Evolutionary conservation across 176 grass and related monocot genomes (phyloP).

Genomic region (Musa troglodytarum): DNA sequence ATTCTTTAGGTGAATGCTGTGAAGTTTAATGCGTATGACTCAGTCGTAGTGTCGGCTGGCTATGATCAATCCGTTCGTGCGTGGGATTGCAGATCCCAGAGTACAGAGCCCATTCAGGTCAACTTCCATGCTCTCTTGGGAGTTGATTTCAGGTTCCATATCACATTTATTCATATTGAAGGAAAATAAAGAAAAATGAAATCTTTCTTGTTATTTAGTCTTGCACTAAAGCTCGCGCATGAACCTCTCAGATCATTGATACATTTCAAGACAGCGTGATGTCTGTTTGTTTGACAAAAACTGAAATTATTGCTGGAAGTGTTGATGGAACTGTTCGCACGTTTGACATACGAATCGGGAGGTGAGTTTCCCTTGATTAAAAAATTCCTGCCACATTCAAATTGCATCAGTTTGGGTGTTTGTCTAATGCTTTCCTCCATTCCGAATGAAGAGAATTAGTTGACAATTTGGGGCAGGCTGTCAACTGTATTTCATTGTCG

Average conservation of each 20-base stretch:
- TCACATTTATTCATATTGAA: conserved; percentile 2
- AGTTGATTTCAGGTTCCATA: not conserved
- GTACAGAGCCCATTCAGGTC: conserved; percentile 86
- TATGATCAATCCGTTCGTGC: conserved; percentile 75
- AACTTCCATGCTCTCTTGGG: conserved; percentile 6
- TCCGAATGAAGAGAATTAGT: conserved; percentile 57
- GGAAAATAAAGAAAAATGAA: not conserved
- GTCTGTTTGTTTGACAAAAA: conserved; percentile 75
- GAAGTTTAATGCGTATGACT: conserved; percentile 79
- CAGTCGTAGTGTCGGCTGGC: conserved; percentile 78
- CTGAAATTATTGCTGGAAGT: conserved; percentile 96
- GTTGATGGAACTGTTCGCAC: conserved; percentile 82
- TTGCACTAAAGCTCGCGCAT: conserved; percentile 17
- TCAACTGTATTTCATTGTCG: conserved; percentile 88
- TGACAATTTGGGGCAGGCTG: conserved; percentile 68
- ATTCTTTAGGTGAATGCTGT: conserved; percentile 69
- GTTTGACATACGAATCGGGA: conserved; percentile 94
- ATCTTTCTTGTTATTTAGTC: not conserved
- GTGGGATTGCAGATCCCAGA: conserved; percentile 95
- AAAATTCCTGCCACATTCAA: not conserved
- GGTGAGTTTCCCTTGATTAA: conserved; percentile 34
- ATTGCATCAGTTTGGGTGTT: conserved; percentile 5
- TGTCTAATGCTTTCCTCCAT: conserved; percentile 12
- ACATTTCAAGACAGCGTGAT: conserved; percentile 97
- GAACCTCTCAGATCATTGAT: conserved; percentile 55